Base-by-base conservation (phyloP, 352 stramenopile species). In the Globisporangium spiculum region DNA sequence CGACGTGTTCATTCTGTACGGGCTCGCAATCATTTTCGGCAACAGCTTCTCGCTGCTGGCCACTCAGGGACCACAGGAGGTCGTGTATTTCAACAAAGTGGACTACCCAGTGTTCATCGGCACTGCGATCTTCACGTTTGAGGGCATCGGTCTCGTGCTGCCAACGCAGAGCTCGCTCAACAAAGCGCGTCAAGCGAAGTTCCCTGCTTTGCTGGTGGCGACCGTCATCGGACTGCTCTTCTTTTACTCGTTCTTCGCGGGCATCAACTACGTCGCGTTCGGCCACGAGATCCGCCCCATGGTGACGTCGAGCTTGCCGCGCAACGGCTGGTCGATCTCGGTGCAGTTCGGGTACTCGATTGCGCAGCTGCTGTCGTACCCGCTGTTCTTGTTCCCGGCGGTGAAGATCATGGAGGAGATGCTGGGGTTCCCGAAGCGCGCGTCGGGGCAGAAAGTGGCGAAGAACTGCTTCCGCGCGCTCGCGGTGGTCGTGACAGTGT, bases 371-470 rank as follows among this genome's bases (percentile, higher is more conserved):
- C 71, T 94, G 50, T 91, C 86, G 71, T 94, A 94, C 68, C 86
- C 86, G 50, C 52, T 94, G 9, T 92, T 94, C 63, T 60, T 94
- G 4, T 94, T 92, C 63, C 86, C 84, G 12, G 86, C 82, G 6
- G 80, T 94, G 38, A 91, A 92, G 73, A 94, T 94, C 56, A 84
- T 93, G 71, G 86, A 94, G 62, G 86, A 94, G 63, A 91, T 92
- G 81, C 50, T 94, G 14, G 84, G 84, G 10, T 94, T 94, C 58
- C 83, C 81, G 1, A 76, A 66, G 32, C 86, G 82, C 38, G 79
- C 81, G 41, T 92, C 83, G 2, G 84, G 84, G 0, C 72, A 87
- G 48, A 94, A 94, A 68, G 53, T 86, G 22, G 77, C 81, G 36
- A 94, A 94, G 71, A 94, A 94, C 59, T 80, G 73, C 41, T 88